Evolutionary conservation across 352 stramenopile species (phyloP).

Genomic region (Phytophthora constricta): DNA sequence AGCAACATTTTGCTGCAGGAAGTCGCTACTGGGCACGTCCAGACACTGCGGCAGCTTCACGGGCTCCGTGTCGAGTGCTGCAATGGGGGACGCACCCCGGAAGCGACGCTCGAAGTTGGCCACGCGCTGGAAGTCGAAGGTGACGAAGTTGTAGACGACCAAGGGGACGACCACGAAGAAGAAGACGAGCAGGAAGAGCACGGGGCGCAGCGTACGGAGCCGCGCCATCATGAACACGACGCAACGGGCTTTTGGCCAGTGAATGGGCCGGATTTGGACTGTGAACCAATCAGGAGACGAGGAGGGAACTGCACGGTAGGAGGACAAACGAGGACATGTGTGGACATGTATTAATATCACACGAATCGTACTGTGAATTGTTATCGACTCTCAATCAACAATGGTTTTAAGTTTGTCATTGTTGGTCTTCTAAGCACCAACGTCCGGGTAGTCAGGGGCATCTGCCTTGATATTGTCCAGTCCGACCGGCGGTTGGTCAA

Average conservation of each 20-base stretch:
- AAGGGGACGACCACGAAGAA: slow-evolving; percentile 43
- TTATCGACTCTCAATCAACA: too few species aligned
- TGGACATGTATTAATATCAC: too few species aligned
- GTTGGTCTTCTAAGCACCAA: not conserved
- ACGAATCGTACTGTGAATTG: too few species aligned
- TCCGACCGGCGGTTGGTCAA: slow-evolving; percentile 8
- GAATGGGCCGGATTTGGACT: too few species aligned
- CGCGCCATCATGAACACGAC: too few species aligned
- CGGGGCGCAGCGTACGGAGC: slow-evolving; percentile 12
- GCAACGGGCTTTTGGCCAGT: too few species aligned
- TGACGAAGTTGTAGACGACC: slow-evolving; percentile 39
- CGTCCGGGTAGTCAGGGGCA: not conserved
- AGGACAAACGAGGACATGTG: too few species aligned
- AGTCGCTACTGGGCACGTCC: slow-evolving; percentile 21
- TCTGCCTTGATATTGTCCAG: slow-evolving; percentile 15
- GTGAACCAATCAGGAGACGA: too few species aligned
- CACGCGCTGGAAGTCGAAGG: slow-evolving; percentile 32
- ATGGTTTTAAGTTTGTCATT: too few species aligned
- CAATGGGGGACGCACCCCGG: not conserved
- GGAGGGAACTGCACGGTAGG: too few species aligned
- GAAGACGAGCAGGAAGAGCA: slow-evolving; percentile 36
- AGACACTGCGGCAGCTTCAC: slow-evolving; percentile 36
- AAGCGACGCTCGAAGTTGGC: slow-evolving; percentile 5
- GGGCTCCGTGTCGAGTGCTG: not conserved
- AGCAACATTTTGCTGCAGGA: slow-evolving; percentile 16